phyloP scores from a whole-genome alignment of 2,329 filamentous ascomycete genomes.

The Mycocentrospora acerina region DNA sequence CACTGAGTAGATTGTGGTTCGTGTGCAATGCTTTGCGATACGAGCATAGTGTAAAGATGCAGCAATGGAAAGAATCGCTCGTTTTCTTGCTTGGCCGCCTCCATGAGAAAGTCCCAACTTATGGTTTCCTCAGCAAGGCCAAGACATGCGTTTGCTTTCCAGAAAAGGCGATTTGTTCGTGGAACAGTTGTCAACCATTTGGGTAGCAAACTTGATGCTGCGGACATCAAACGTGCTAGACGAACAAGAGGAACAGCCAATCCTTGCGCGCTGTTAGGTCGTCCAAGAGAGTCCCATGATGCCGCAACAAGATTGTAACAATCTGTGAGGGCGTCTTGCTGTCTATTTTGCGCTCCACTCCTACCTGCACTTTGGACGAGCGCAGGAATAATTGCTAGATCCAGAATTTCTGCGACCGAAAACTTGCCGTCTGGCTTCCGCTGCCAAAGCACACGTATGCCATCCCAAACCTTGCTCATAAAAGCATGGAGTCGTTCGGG shows the following conservation, averaged over 20 bases:
- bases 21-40: constrained; percentile 32
- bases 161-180: constrained; percentile 25
- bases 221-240: constrained; percentile 31
- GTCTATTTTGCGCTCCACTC: not conserved
- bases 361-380: constrained; percentile 12
- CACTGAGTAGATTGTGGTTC: constrained; percentile 7
- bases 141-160: constrained; percentile 33
- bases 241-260: constrained; percentile 32
- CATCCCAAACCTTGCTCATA: constrained; percentile 22
- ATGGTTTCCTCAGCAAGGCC: constrained; percentile 14
- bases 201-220: constrained; percentile 21
- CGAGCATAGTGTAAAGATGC: constrained; percentile 33
- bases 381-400: constrained; percentile 23
- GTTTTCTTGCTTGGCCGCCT: constrained; percentile 16
- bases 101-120: constrained; percentile 25
- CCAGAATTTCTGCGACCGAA: constrained; percentile 19
- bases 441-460: constrained; percentile 22
- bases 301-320: constrained; percentile 25
- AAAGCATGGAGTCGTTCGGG: constrained; percentile 19
- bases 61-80: constrained; percentile 25
- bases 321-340: constrained; percentile 18
- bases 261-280: constrained; percentile 22
- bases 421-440: constrained; percentile 17
- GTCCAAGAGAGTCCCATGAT: constrained; percentile 29
- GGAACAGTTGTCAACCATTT: constrained; percentile 25